Conservation (phyloP, 805 yeast genomes). For the Suhomyces prunicola region DNA sequence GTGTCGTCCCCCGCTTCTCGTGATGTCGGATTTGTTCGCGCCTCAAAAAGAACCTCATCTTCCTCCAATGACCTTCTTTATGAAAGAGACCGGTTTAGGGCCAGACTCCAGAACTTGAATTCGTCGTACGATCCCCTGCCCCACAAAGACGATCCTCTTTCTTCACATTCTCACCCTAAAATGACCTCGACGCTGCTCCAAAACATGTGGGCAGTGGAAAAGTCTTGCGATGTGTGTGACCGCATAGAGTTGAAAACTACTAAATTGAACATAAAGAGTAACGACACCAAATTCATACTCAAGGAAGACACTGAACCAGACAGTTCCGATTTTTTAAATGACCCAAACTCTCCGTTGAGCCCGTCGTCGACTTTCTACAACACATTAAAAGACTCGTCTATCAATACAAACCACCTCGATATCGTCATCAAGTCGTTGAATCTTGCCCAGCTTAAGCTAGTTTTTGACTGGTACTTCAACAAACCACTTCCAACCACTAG, state of each 20-base stretch:
- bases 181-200: slow-evolving; percentile 1
- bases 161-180: background rate
- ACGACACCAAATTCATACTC: background rate
- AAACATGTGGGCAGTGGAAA: background rate
- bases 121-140: slow-evolving; percentile 4
- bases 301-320: background rate
- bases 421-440: slow-evolving; percentile 13
- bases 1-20: background rate
- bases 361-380: slow-evolving; percentile 1
- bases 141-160: background rate
- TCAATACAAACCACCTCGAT: background rate
- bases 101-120: slow-evolving; percentile 35
- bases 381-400: background rate
- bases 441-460: slow-evolving; percentile 8
- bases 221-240: slow-evolving; percentile 33
- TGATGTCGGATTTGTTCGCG: background rate
- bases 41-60: slow-evolving; percentile 36
- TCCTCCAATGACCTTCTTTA: slow-evolving; percentile 37
- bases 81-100: slow-evolving; percentile 42
- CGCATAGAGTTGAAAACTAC: slow-evolving; percentile 37
- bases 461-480: slow-evolving; percentile 39
- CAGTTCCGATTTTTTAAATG: background rate
- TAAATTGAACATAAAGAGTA: slow-evolving; percentile 22
- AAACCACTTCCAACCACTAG: slow-evolving; percentile 57
- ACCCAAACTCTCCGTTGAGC: background rate